Evolutionary conservation across 441 rosid species (phyloP).

Genomic region (Raphanus hybrid): DNA sequence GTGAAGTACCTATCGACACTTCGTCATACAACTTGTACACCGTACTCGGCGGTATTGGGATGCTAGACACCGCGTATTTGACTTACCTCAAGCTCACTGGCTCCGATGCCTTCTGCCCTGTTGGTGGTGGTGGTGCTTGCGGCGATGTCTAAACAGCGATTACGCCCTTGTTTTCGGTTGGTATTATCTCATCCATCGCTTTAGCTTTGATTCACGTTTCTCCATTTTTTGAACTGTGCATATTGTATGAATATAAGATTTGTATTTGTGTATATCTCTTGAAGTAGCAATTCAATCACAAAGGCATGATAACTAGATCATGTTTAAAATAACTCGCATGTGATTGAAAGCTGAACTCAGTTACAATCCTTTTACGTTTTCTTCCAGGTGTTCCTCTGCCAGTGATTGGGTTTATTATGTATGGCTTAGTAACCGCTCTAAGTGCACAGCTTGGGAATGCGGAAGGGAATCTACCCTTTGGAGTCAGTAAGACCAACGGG

Average conservation of each 20-base stretch:
- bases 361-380: too few relatives aligned
- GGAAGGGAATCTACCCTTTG: constrained; percentile 59
- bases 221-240: too few relatives aligned
- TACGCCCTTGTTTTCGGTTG: constrained; percentile 69
- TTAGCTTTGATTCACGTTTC: background rate
- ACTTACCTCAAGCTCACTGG: constrained; percentile 78
- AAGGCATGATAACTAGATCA: too few relatives aligned
- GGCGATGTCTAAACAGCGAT: constrained; percentile 76
- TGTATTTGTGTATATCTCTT: too few relatives aligned
- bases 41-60: constrained; percentile 67
- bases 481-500: constrained; percentile 54
- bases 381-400: constrained; percentile 87
- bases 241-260: too few relatives aligned
- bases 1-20: constrained; percentile 40
- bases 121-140: constrained; percentile 82
- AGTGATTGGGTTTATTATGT: constrained; percentile 75
- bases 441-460: constrained; percentile 50
- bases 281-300: too few relatives aligned
- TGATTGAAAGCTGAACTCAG: too few relatives aligned
- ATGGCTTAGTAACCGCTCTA: constrained; percentile 73
- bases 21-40: constrained; percentile 66
- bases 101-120: constrained; percentile 78
- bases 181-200: constrained; percentile 41
- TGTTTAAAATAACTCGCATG: too few relatives aligned
- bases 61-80: constrained; percentile 82